Evolutionary conservation across 2,329 filamentous ascomycete genomes (phyloP).

Genomic region (Aspergillus arachidicola): DNA sequence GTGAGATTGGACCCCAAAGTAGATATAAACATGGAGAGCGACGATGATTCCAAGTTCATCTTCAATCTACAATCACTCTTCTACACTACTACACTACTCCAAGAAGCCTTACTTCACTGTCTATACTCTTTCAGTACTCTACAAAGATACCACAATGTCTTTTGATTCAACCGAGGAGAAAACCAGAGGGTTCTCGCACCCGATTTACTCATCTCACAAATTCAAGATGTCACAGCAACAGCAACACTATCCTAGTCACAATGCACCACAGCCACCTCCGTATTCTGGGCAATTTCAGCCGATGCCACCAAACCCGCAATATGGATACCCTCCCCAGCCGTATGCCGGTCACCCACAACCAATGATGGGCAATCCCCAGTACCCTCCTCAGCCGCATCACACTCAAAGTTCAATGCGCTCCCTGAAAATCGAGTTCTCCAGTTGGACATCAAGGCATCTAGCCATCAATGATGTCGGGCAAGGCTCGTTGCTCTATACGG

Average conservation of each 20-base stretch:
- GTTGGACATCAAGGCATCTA: constrained; percentile 10
- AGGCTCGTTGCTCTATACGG: constrained; percentile 9
- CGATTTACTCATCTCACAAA: background rate
- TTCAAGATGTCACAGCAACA: background rate
- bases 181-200: background rate
- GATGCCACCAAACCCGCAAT: background rate
- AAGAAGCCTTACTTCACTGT: no score
- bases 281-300: background rate
- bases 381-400: background rate
- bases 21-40: background rate
- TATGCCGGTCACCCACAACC: background rate
- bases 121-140: no score
- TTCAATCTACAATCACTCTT: background rate
- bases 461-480: constrained; percentile 8
- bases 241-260: background rate
- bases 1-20: background rate
- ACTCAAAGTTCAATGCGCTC: background rate
- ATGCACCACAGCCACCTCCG: background rate
- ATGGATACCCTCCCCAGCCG: background rate
- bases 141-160: background rate
- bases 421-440: constrained; percentile 15
- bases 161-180: background rate
- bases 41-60: background rate
- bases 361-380: background rate
- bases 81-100: no score